phyloP scores from a whole-genome alignment of 148 eudicot species.

The Rhododendron vialii region DNA sequence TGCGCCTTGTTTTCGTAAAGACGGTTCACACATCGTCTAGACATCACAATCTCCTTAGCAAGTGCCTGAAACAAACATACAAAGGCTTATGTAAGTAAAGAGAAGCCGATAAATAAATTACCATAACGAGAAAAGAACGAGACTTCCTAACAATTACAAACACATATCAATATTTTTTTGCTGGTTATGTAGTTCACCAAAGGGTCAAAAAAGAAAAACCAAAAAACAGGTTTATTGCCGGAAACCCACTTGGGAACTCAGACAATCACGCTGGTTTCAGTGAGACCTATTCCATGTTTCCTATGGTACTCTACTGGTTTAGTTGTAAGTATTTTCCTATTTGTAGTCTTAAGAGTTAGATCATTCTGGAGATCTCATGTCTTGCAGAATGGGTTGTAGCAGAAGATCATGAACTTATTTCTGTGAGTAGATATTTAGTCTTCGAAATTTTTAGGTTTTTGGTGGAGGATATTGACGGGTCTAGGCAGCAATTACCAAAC shows the following conservation, averaged over 20 bases:
- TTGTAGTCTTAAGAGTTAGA: not conserved
- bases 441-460: not conserved
- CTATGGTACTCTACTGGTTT: not conserved
- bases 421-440: not conserved
- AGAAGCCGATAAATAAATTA: not conserved
- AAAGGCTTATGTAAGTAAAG: not conserved
- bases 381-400: not conserved
- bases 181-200: not conserved
- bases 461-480: not conserved
- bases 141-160: not conserved
- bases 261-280: not conserved
- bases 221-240: not conserved
- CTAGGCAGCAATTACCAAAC: not conserved
- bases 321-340: not conserved
- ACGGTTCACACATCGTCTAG: constrained; percentile 89
- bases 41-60: constrained; percentile 83
- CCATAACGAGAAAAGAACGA: not conserved
- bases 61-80: constrained; percentile 56
- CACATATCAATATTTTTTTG: not conserved
- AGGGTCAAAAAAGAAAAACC: not conserved
- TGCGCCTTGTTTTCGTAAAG: constrained; percentile 97
- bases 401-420: not conserved
- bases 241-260: not conserved
- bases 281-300: not conserved
- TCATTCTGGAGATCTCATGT: not conserved